phyloP scores from a whole-genome alignment of 2,329 filamentous ascomycete species.

The Phoma sp. region DNA sequence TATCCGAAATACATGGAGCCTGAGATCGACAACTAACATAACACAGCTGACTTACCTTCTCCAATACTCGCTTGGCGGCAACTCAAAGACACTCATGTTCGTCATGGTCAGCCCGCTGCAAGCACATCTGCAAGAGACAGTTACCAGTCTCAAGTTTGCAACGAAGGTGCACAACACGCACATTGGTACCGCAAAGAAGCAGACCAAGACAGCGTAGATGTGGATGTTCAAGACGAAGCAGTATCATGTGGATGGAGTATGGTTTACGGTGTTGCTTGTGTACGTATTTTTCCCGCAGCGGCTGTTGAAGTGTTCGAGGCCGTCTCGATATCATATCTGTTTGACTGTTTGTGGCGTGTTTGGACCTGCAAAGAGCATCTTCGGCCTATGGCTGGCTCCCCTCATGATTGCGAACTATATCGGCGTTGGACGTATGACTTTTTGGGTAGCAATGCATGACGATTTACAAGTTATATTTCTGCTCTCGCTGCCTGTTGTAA shows the following conservation, averaged over 20 bases:
- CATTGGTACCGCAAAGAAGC: constrained; percentile 85
- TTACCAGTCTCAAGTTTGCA: constrained; percentile 94
- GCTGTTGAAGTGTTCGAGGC: constrained; percentile 20
- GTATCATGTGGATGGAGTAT: neutral
- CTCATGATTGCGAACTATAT: constrained; percentile 1
- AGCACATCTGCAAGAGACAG: constrained; percentile 87
- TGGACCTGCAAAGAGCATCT: neutral
- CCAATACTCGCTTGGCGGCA: constrained; percentile 92
- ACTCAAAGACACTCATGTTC: constrained; percentile 98
- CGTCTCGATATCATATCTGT: constrained; percentile 11
- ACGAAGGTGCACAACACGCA: constrained; percentile 95
- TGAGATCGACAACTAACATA: constrained; percentile 17
- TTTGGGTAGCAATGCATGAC: constrained; percentile 15
- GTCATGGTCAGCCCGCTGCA: constrained; percentile 96
- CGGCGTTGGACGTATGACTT: constrained; percentile 1
- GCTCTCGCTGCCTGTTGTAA: neutral
- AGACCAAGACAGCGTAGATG: constrained; percentile 61
- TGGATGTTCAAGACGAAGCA: neutral
- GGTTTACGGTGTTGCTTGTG: constrained; percentile 1
- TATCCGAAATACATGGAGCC: neutral
- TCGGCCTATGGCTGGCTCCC: constrained; percentile 10
- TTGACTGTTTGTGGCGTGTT: neutral
- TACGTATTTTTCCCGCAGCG: constrained; percentile 16
- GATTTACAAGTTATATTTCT: neutral
- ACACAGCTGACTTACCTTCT: constrained; percentile 84